Base-by-base conservation (phyloP, 192 early-diverging fungal genomes). In the Jimgerdemannia flammicorona region DNA sequence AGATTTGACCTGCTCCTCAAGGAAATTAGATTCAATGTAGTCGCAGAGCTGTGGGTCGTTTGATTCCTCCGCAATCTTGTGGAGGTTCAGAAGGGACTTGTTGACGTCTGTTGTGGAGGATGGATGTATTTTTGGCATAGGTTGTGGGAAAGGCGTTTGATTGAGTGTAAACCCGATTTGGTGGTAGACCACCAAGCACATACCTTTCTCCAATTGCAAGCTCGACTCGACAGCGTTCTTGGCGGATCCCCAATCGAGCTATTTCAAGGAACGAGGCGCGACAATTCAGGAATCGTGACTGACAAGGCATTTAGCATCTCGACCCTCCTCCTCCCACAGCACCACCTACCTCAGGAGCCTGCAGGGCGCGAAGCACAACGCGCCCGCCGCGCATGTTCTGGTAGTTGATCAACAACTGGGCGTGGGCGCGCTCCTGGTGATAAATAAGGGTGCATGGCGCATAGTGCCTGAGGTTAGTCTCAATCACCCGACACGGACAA, bases 181-280 rank as follows among this genome's bases (percentile, higher is more conserved):
- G 29, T 29, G 29, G 29, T 29, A 29, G 29, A 29, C 29, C 29
- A 29, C 29, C 29, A 59, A 63, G 40, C 54, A 14, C 77, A 54
- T 77, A 84, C 85, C 86, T 69, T 87, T 87, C 73, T 89, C 88
- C 18, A 89, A 75, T 70, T 87, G 83, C 43, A 89, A 79, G 20
- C 84, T 84, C 19, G 84, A 84, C 75, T 89, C 88, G 64, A 89
- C 79, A 40, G 88, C 88, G 44, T 89, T 85, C 67, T 83, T 85
- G 68, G 88, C 86, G 43, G 88, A 87, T 43, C 74, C 78, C 88
- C 88, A 89, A 39, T 89, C 85, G 64, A 75, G 64, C 74, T 84
- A 74, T 19, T 39, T 41, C 14, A 65, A 1, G 19, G 14, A 65
- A 65, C 64, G 71, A 44, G 71, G 39, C 71, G 43, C 14, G 67